These are phyloP conservation scores for Atkinsonella texensis DNA, from an alignment of 2,329 filamentous ascomycete genomes.

Conservation along the genomic window DNA sequence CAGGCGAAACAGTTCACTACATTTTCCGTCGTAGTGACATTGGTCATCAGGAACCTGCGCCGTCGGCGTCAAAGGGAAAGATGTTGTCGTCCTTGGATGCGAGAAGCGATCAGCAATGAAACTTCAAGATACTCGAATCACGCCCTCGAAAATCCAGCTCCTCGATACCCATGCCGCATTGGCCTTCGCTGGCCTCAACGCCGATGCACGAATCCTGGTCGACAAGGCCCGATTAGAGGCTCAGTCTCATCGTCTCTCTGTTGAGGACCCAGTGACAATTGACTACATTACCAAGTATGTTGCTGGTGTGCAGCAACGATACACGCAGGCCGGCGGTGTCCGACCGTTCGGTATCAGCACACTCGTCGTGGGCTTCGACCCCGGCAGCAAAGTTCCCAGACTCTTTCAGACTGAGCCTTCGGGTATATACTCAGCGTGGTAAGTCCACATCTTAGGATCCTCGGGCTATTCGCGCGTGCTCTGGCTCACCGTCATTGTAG, in stretches of 20 bases:
- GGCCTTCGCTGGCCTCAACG: conserved; percentile 93
- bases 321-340: conserved; percentile 97
- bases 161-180: conserved; percentile 94
- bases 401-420: conserved; percentile 99
- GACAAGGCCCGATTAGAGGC: conserved; percentile 97
- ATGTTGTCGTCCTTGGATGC: conserved; percentile 92
- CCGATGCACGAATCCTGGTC: conserved; percentile 92
- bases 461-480: conserved; percentile 7
- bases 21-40: conserved; percentile 10
- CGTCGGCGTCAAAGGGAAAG: conserved; percentile 88
- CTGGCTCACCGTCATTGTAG: conserved; percentile 31
- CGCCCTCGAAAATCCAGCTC: conserved; percentile 94
- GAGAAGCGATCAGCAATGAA: conserved; percentile 99
- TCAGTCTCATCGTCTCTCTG: conserved; percentile 90
- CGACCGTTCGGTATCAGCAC: conserved; percentile 98
- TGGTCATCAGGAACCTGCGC: conserved; percentile 70
- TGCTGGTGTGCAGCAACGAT: conserved; percentile 93
- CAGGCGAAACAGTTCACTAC: not conserved
- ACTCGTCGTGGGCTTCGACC: conserved; percentile 96
- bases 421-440: conserved; percentile 98
- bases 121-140: conserved; percentile 97
- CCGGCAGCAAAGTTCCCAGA: conserved; percentile 74
- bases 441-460: conserved; percentile 11
- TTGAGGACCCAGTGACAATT: conserved; percentile 94
- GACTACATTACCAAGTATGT: conserved; percentile 99